Conservation (phyloP, 257 asterid genomes). For the Orobanche coerulescens region DNA sequence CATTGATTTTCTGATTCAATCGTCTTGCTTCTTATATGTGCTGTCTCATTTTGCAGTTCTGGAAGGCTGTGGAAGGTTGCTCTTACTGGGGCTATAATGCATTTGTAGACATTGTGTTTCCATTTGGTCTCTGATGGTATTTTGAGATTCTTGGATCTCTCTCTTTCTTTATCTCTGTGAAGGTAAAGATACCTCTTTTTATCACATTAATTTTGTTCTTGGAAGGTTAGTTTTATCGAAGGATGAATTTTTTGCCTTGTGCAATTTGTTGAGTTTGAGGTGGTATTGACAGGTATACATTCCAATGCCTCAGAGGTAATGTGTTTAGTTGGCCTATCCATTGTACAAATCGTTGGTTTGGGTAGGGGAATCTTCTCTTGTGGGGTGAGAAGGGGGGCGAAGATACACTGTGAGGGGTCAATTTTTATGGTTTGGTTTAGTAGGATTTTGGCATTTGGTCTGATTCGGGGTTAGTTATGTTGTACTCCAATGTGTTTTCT, state of each 20-base stretch:
- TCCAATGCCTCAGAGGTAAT: constrained; percentile 19
- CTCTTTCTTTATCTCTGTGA: neutral
- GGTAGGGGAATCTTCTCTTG: constrained; percentile 15
- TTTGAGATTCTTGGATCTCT: constrained; percentile 14
- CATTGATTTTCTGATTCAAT: constrained; percentile 24
- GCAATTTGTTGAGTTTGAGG: constrained; percentile 21
- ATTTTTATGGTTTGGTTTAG: constrained; percentile 15
- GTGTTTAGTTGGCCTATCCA: constrained; percentile 26
- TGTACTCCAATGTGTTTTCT: constrained; percentile 36
- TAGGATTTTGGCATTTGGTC: constrained; percentile 21
- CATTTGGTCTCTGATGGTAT: constrained; percentile 13
- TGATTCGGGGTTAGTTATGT: constrained; percentile 25
- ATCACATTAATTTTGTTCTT: constrained; percentile 12
- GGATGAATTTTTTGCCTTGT: constrained; percentile 18
- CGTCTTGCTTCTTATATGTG: constrained; percentile 6
- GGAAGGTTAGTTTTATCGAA: constrained; percentile 2
- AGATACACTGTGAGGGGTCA: constrained; percentile 20
- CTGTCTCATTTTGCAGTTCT: constrained; percentile 25
- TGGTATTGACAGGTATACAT: constrained; percentile 9
- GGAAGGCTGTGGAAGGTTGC: constrained; percentile 28
- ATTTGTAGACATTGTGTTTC: constrained; percentile 19
- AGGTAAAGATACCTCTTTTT: constrained; percentile 13
- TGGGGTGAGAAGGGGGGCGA: constrained; percentile 13
- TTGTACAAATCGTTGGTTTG: constrained; percentile 20
- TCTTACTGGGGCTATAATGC: constrained; percentile 22